Conservation (phyloP, 2,329 filamentous ascomycete genomes). For the Monosporascus ibericus region DNA sequence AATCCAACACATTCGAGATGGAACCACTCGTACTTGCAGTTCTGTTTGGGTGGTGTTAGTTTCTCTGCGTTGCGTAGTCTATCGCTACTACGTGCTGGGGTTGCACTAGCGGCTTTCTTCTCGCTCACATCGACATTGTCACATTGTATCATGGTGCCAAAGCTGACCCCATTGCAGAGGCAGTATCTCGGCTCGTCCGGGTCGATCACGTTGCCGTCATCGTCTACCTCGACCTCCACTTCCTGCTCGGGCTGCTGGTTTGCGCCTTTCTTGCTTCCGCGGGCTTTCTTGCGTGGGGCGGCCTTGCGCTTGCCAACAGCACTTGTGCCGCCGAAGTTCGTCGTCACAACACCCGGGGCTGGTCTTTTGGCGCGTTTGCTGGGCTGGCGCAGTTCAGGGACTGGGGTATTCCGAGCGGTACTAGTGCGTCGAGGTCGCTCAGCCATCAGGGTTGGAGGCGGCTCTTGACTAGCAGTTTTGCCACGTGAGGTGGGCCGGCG, state of each 20-base stretch:
- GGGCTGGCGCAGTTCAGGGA: conserved; percentile 37
- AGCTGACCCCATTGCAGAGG: conserved; percentile 72
- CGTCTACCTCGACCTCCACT: conserved; percentile 53
- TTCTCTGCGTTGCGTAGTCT: conserved; percentile 13
- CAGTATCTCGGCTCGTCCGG: conserved; percentile 73
- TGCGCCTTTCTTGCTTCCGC: conserved; percentile 38
- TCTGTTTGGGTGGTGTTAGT: conserved; percentile 28
- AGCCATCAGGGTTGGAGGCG: conserved; percentile 39
- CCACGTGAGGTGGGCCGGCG: conserved; percentile 48
- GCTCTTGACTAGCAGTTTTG: conserved; percentile 46
- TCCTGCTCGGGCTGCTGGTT: conserved; percentile 40
- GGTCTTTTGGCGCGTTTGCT: conserved; percentile 61
- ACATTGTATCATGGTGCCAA: conserved; percentile 77
- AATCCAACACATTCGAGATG: conserved; percentile 73
- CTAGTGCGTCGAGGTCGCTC: conserved; percentile 51
- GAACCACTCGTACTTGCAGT: conserved; percentile 81
- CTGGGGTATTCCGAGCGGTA: conserved; percentile 52
- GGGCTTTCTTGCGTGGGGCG: conserved; percentile 59
- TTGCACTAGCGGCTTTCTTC: conserved; percentile 7
- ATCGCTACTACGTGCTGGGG: conserved; percentile 9
- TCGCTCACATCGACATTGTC: conserved; percentile 67
- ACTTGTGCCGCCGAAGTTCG: conserved; percentile 54
- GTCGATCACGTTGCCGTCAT: conserved; percentile 65
- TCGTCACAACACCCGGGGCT: conserved; percentile 65
- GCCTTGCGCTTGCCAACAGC: conserved; percentile 68